Percentiles rank a stretch among this genome's conserved stretches.
Conservation (phyloP, 768 basidiomycete species). For the Amanita pseudoporphyria region DNA sequence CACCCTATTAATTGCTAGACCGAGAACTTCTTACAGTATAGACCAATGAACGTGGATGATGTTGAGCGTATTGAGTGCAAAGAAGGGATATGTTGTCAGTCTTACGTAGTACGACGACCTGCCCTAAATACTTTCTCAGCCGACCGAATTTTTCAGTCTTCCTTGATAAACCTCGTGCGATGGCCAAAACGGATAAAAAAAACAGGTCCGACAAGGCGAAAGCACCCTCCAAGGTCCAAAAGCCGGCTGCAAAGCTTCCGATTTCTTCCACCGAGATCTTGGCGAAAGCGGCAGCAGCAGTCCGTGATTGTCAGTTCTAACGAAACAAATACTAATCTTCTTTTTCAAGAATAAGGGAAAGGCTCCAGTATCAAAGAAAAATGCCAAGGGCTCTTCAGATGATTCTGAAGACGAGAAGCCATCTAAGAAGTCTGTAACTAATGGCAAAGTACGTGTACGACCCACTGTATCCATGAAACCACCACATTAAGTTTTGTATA, state of each 20-base stretch:
- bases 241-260: slow-evolving; percentile 11
- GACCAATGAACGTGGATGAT: too few species aligned
- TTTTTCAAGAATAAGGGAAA: slow-evolving; percentile 8
- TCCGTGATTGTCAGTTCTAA: not conserved
- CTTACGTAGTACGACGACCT: slow-evolving; percentile 18
- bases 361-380: slow-evolving; percentile 17
- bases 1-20: too few species aligned
- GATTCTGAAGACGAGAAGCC: slow-evolving; percentile 26
- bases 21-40: too few species aligned
- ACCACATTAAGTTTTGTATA: not conserved
- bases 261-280: slow-evolving; percentile 16
- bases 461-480: not conserved
- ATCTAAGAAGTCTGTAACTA: slow-evolving; percentile 15
- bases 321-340: slow-evolving; percentile 1
- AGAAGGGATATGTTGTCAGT: too few species aligned
- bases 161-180: slow-evolving; percentile 18
- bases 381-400: slow-evolving; percentile 19
- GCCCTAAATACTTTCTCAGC: slow-evolving; percentile 22
- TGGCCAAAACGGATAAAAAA: slow-evolving; percentile 45
- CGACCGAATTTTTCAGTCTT: slow-evolving; percentile 9
- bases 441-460: slow-evolving; percentile 22
- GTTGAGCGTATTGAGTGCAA: too few species aligned
- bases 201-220: slow-evolving; percentile 24
- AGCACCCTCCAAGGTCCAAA: slow-evolving; percentile 21
- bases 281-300: slow-evolving; percentile 17